Base-by-base conservation (phyloP, 208 protist species). In the Naegleria lovaniensis region DNA sequence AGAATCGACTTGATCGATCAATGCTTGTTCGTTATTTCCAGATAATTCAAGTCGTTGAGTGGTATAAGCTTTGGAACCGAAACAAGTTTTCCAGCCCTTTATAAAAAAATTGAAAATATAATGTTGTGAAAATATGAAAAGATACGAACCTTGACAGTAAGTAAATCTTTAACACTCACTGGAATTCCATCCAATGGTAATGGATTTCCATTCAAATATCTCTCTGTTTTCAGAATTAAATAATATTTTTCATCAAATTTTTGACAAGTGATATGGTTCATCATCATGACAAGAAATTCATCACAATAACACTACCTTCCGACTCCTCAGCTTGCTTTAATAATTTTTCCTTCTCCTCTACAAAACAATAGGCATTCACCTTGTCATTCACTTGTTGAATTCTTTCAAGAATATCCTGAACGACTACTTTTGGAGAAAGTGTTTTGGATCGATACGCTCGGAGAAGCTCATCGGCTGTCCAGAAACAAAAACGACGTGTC, bases 401-500 rank as follows among this genome's bases (percentile, higher is more conserved):
- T 51, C 84, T 25, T 16, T 48, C 6, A 0, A 87, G 38, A 40
- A 87, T 39, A 51, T 87, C 83, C 9, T 48, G 5, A 87, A 87
- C 29, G 5, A 87, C 83, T 2, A 51, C 39, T 51, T 33, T 51
- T 11, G 83, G 83, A 87, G 83, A 51, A n/a, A 87, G 19, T 9
- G 36, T 29, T 48, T 29, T 16, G 0, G 33, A 40, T 25, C 19
- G 0, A 15, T 48, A 87, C 11, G 38, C 38, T 87, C 43, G 38
- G 6, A 87, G 25, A 0, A 87, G 11, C 29, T 87, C 39, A 48
- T 33, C 16, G 6, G 40, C 83, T 52, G 83, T 52, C 11, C 40
- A n/a, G 43, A 87, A 87, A n/a, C 83, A 87, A 33, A 87, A 87
- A 16, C 83, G 43, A 48, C 43, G 43, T 48, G 43, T 48, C 43